Evolutionary conservation across 345 rosid genomes (phyloP), one percentile per base, ranked within the genome.

Genomic region (Euphorbia pulcherrima): DNA sequence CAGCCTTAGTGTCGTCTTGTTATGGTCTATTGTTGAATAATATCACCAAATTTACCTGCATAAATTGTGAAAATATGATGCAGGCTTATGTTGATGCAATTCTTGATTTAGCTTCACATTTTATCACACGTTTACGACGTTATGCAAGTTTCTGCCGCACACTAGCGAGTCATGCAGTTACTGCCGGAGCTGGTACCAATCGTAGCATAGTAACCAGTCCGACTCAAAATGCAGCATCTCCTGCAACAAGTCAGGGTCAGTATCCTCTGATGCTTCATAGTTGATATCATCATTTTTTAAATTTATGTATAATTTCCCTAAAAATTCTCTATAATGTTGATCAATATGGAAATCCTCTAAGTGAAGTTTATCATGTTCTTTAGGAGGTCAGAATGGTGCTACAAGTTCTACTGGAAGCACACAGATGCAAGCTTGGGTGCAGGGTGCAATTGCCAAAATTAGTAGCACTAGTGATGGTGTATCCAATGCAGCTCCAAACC

Each of bases 71-170:
- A 23, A 35, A 41, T 57, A 39, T 67, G 28, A 37, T 77, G 72
- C 94, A 95, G 99, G 97, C 97, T 48, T 95, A 95, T 79, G 99
- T 92, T 70, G 99, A 95, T 84, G 96, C 97, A 46, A 85, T 92
- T 85, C 90, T 95, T 74, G 99, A 95, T 85, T 84, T 95, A 77
- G 96, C 99, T 73, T 95, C 97, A 71, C 97, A 95, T 81, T 92
- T 95, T 78, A 92, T 95, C 75, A 95, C 97, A 58, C 93, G 97
- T 28, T 80, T 92, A 79, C 86, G 97, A 44, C 97, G 99, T 48
- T 95, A 95, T 87, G 96, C 97, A 46, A 95, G 97, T 82, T 95
- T 95, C 81, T 95, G 99, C 65, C 97, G 97, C 68, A 92, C 99
- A 70, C 87, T 92, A 79, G 97, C 99, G 0, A 90, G 81, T 74